Base-by-base conservation (phyloP, 805 yeast genomes). In the Teunomyces cretensis region DNA sequence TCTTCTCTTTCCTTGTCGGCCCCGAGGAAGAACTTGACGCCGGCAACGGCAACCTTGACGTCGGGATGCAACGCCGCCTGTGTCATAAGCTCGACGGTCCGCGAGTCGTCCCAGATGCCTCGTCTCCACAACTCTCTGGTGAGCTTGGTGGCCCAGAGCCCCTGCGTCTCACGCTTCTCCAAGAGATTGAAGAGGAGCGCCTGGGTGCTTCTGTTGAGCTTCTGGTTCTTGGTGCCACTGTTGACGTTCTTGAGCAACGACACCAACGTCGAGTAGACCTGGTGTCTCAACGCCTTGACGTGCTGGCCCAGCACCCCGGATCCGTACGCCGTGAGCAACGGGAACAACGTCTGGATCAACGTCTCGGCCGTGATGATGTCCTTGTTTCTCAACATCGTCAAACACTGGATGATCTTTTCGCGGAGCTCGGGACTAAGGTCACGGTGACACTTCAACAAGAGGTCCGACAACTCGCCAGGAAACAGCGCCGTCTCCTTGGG, bases 51-150 rank as follows among this genome's bases (percentile, higher is more conserved):
- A 39, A 94, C 94, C 67, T 94, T 94, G 12, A 76, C 72, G 57
- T 94, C 96, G 12, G 85, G 84, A 59, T 90, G 97, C 49, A 88
- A 67, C 1, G 97, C 89, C 1, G 98, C 97, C 56, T 89, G 94
- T 1, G 96, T 85, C 98, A 94, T 91, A 58, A 94, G 82, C 66
- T 94, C 99, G n/a, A 94, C 96, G 0, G 98, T 86, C 57, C 97
- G 76, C 0, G 96, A 80, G 64, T 94, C 99, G 64, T 90, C 97
- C 99, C 99, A 94, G 47, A 94, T 87, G 60, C 96, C 96, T 62
- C 98, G 79, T 72, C 96, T 80, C 99, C 99, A 94, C 42, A 94
- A 72, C 65, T 94, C 98, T 61, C 98, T 80, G 4, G 97, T 90
- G 46, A 94, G 71, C 58, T 89, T 91, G 2, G 97, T 88, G 6